Evolutionary conservation across 768 basidiomycete genomes (phyloP).

Genomic region (Amanita rimosa): DNA sequence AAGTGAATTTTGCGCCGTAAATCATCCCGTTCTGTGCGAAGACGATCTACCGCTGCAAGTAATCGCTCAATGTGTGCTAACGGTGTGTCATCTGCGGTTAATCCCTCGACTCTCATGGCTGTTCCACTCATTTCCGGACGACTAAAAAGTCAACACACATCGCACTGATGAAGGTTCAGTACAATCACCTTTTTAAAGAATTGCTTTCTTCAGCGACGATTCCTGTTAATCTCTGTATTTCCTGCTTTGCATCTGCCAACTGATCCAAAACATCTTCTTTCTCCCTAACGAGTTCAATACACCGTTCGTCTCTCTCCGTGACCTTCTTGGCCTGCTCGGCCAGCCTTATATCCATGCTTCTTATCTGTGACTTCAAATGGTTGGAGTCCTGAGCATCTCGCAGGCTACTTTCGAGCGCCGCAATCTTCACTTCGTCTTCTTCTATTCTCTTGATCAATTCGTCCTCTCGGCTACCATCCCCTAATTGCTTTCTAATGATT

Average conservation of each 20-base stretch:
- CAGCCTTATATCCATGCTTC: constrained; percentile 26
- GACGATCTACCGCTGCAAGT: constrained; percentile 50
- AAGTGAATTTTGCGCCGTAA: constrained; percentile 58
- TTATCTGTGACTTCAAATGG: constrained; percentile 28
- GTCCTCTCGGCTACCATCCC: constrained; percentile 40
- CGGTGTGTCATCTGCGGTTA: constrained; percentile 17
- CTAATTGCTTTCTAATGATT: constrained; percentile 28
- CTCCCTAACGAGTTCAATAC: constrained; percentile 37
- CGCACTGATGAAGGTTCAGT: background rate
- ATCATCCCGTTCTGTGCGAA: constrained; percentile 55
- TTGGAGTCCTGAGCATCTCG: constrained; percentile 26
- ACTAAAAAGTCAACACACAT: background rate
- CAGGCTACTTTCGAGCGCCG: constrained; percentile 39
- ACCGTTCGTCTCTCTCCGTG: constrained; percentile 28
- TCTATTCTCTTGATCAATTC: constrained; percentile 57
- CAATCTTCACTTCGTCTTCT: constrained; percentile 60
- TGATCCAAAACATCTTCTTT: constrained; percentile 38
- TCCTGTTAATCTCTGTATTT: constrained; percentile 17
- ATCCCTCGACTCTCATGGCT: background rate
- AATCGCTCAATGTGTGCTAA: constrained; percentile 41
- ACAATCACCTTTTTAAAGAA: background rate
- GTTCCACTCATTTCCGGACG: background rate
- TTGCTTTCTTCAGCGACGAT: constrained; percentile 15
- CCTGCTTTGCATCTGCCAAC: constrained; percentile 23
- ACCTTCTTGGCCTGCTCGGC: constrained; percentile 29